Percentiles rank a stretch among this genome's conserved stretches.
phyloP scores from a whole-genome alignment of 108 stramenopile species.

The Fragilariopsis cylindrus region DNA sequence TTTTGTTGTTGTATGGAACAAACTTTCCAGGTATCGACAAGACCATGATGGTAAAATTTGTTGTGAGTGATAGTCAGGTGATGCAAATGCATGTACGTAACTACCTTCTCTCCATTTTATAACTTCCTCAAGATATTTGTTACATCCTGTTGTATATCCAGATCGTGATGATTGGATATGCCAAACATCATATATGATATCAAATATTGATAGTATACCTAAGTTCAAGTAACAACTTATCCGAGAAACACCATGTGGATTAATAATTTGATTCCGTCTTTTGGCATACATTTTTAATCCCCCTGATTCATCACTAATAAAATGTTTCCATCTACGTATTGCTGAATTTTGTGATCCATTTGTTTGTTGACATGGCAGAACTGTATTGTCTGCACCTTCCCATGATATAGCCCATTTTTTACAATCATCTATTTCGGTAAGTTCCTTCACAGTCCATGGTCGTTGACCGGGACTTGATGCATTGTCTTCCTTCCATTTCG shows the following conservation, averaged over 20 bases:
- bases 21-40: not conserved
- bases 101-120: slow-evolving; percentile 70
- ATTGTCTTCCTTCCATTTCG: slow-evolving; percentile 23
- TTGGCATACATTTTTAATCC: slow-evolving; percentile 51
- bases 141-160: slow-evolving; percentile 27
- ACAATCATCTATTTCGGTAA: slow-evolving; percentile 12
- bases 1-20: too few species aligned
- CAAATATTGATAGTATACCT: slow-evolving; percentile 64
- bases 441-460: slow-evolving; percentile 43
- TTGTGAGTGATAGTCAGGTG: slow-evolving; percentile 34
- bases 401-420: slow-evolving; percentile 46
- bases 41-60: slow-evolving; percentile 49
- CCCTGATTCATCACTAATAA: slow-evolving; percentile 29
- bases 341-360: slow-evolving; percentile 46
- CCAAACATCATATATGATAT: slow-evolving; percentile 50
- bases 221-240: slow-evolving; percentile 71
- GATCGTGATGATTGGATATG: slow-evolving; percentile 10
- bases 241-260: slow-evolving; percentile 58
- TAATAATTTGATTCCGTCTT: slow-evolving; percentile 44
- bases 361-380: slow-evolving; percentile 64
- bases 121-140: slow-evolving; percentile 71
- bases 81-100: slow-evolving; percentile 58
- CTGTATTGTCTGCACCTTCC: slow-evolving; percentile 53
- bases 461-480: slow-evolving; percentile 19
- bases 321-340: slow-evolving; percentile 54